A percentile compares a stretch with the other conserved stretches of the same genome.
Evolutionary conservation across 2,329 filamentous ascomycete genomes (phyloP).

Genomic region (Pseudocercospora fijiensis): DNA sequence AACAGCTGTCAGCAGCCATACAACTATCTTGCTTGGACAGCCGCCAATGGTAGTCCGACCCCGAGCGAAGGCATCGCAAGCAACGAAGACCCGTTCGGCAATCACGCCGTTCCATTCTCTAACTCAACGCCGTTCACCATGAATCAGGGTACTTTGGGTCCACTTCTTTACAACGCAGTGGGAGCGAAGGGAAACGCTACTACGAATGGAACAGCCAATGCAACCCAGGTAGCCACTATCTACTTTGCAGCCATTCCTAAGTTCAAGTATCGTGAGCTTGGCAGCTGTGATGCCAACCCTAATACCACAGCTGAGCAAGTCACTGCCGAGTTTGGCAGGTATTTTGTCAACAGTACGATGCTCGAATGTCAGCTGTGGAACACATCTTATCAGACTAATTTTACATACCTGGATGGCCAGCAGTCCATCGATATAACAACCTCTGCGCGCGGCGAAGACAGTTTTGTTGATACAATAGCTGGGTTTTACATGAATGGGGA

Average conservation of each 20-base stretch:
- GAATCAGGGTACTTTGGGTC: conserved; percentile 7
- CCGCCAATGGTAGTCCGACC: background rate
- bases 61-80: background rate
- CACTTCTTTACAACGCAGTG: background rate
- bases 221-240: conserved; percentile 1
- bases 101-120: background rate
- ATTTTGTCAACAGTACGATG: background rate
- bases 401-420: conserved; percentile 3
- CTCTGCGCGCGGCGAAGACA: background rate
- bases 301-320: background rate
- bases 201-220: background rate
- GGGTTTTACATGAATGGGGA: background rate
- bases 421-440: background rate
- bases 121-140: background rate
- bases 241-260: conserved; percentile 5
- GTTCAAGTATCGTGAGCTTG: background rate
- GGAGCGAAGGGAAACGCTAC: background rate
- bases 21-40: conserved; percentile 11
- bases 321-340: background rate
- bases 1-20: conserved; percentile 1
- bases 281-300: background rate
- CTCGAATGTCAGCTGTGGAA: conserved; percentile 8
- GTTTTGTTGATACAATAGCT: conserved; percentile 2
- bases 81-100: conserved; percentile 3
- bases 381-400: background rate